phyloP scores from a whole-genome alignment of 2,329 filamentous ascomycete genomes.

The Nannizzia gypsea region DNA sequence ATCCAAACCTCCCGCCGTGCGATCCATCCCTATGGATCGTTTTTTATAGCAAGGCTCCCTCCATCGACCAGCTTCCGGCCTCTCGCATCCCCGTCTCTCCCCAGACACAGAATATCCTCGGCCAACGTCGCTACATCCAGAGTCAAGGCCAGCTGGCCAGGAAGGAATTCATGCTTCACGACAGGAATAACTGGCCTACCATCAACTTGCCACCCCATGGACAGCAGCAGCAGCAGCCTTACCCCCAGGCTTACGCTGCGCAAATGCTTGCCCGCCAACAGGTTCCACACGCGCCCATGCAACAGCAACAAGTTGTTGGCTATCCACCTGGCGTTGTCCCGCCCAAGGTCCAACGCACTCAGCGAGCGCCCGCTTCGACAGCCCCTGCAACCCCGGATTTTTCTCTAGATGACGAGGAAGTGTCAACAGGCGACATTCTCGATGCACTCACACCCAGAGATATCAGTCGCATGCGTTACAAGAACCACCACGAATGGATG shows the following conservation, averaged over 20 bases:
- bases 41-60: constrained; percentile 72
- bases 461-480: constrained; percentile 74
- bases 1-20: constrained; percentile 55
- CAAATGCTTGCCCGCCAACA: constrained; percentile 27
- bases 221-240: constrained; percentile 40
- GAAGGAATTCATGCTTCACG: constrained; percentile 90
- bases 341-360: constrained; percentile 31
- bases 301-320: constrained; percentile 12
- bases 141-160: constrained; percentile 68
- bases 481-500: constrained; percentile 98
- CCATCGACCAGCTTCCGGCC: constrained; percentile 59
- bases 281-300: constrained; percentile 24
- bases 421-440: constrained; percentile 73
- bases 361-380: constrained; percentile 29
- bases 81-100: constrained; percentile 41
- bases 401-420: constrained; percentile 73
- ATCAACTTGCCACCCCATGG: constrained; percentile 54
- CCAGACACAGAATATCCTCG: constrained; percentile 31
- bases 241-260: constrained; percentile 33
- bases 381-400: constrained; percentile 32
- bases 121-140: constrained; percentile 49
- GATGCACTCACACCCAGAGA: constrained; percentile 83
- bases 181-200: constrained; percentile 79
- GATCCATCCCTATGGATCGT: constrained; percentile 83
- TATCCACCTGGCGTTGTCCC: constrained; percentile 17